Base-by-base conservation (phyloP, 352 stramenopile genomes). In the Phytopythium boreale region DNA sequence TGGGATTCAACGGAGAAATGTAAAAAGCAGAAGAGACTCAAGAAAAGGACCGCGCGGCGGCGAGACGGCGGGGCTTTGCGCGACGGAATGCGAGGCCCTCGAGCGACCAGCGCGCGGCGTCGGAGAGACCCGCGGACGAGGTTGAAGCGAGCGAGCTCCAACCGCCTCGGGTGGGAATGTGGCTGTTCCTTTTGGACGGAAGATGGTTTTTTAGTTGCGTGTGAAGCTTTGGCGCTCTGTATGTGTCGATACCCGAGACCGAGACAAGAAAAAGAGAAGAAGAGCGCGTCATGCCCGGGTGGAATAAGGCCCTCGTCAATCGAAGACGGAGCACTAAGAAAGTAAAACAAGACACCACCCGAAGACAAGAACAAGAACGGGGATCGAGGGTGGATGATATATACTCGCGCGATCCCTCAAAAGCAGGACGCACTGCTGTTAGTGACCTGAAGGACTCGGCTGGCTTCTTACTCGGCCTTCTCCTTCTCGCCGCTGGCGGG, bases 401-500 rank as follows among this genome's bases (percentile, higher is more conserved):
- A 53, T 31, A n/a, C 29, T 34, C 29, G 29, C 29, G 29, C 29
- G n/a, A n/a, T n/a, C n/a, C n/a, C n/a, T n/a, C n/a, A n/a, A n/a
- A n/a, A n/a, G n/a, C n/a, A n/a, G n/a, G n/a, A n/a, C n/a, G n/a
- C n/a, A n/a, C n/a, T n/a, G n/a, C n/a, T n/a, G n/a, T n/a, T n/a
- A n/a, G n/a, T n/a, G n/a, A n/a, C n/a, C n/a, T n/a, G n/a, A n/a
- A n/a, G n/a, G n/a, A n/a, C n/a, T n/a, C n/a, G n/a, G n/a, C n/a
- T n/a, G 12, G 27, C 7, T n/a, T 7, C 10, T 36, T 60, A 61
- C 56, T 80, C 72, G 12, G 44, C 64, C 53, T 77, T 70, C 50
- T 77, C 64, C 62, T 80, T 80, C 39, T 58, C 43, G 56, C 65
- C 63, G 29, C 39, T 64, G 43, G 57, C 56, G 27, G 34, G 72